Evolutionary conservation across 257 asterid genomes (phyloP).

Genomic region (Solanum raphanifolium): DNA sequence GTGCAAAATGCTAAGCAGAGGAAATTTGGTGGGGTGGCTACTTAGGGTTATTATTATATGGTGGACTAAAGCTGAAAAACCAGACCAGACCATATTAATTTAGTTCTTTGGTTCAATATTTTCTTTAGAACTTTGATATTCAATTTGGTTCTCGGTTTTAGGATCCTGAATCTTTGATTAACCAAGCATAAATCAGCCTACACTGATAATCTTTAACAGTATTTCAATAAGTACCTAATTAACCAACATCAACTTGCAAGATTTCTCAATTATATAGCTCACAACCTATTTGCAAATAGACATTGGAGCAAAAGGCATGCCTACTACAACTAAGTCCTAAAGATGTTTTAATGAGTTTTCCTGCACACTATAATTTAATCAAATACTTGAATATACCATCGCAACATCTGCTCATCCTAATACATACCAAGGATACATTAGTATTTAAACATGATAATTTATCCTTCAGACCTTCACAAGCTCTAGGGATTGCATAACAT

Average conservation of each 20-base stretch:
- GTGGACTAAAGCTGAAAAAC: not conserved
- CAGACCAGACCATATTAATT: not conserved
- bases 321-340: not conserved
- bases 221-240: not conserved
- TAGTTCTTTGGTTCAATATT: not conserved
- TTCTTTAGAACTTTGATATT: not conserved
- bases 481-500: not conserved
- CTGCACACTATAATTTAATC: not conserved
- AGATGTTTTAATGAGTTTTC: not conserved
- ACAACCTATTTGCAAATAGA: not conserved
- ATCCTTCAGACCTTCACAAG: not conserved
- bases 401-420: not conserved
- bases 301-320: not conserved
- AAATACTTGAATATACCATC: not conserved
- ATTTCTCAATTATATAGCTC: not conserved
- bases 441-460: not conserved
- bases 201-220: not conserved
- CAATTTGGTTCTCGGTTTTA: not conserved
- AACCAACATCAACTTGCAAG: not conserved
- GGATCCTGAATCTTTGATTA: not conserved
- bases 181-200: not conserved
- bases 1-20: not conserved
- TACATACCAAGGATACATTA: not conserved
- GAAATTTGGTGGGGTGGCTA: not conserved
- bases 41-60: not conserved